Percentiles rank a stretch among this genome's conserved stretches.
Conservation (phyloP, 208 protist species). For the Trypanosoma cruzi region DNA sequence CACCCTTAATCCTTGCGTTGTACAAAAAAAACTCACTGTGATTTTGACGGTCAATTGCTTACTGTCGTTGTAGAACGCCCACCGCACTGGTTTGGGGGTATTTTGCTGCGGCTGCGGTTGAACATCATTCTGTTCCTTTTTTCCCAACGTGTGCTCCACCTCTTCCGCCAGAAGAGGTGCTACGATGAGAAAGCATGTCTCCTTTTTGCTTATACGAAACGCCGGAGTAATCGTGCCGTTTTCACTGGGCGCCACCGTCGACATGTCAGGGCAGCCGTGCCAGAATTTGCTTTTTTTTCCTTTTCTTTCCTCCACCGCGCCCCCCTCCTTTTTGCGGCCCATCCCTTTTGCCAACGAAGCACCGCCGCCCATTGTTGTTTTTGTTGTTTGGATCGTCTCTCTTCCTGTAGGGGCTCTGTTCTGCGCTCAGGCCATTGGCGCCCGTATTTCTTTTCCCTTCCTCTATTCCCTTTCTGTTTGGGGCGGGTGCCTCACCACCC, state of each 20-base stretch:
- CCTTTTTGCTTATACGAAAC: not conserved
- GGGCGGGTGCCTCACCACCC: no score
- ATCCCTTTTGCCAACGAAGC: no score
- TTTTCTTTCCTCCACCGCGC: not conserved
- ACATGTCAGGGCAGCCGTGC: not conserved
- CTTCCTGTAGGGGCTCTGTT: no score
- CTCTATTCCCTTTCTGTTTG: no score
- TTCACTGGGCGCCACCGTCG: not conserved
- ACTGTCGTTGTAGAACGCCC: slow-evolving; percentile 30
- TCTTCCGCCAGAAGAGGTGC: not conserved
- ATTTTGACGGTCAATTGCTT: slow-evolving; percentile 7
- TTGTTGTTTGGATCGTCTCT: no score
- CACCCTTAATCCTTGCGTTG: not conserved
- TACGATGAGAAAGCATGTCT: not conserved
- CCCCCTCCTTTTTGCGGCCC: not conserved
- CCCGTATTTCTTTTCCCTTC: not conserved
- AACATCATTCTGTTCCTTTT: no score
- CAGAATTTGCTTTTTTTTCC: not conserved
- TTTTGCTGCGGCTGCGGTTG: no score
- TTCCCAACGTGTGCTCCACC: no score
- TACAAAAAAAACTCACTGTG: slow-evolving; percentile 9
- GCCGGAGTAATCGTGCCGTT: not conserved
- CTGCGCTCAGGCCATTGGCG: no score
- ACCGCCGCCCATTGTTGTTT: not conserved
- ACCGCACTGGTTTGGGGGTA: not conserved